These are phyloP conservation scores for Yamadazyma akitaensis DNA, from an alignment of 805 yeast genomes.

Conservation along the genomic window DNA sequence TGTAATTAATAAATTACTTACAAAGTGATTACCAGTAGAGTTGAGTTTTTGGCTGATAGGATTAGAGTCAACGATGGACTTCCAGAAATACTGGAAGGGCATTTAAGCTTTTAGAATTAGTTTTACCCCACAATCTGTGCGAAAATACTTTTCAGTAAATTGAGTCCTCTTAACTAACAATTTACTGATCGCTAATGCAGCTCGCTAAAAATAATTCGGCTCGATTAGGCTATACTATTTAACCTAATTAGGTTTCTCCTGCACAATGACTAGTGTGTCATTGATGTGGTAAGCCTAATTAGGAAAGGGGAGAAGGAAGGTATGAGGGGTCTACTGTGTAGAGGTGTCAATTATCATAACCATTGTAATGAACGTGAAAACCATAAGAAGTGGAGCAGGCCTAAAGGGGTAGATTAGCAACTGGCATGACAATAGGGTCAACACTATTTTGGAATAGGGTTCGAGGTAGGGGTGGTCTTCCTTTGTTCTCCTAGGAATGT, in stretches of 20 bases:
- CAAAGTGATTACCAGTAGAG: too few species aligned
- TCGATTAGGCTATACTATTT: slow-evolving; percentile 5
- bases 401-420: neutral
- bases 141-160: neutral
- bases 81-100: too few species aligned
- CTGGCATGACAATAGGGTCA: neutral
- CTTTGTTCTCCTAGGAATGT: neutral
- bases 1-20: too few species aligned
- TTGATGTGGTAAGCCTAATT: slow-evolving; percentile 10
- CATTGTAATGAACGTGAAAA: slow-evolving; percentile 6
- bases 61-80: too few species aligned
- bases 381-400: slow-evolving; percentile 1
- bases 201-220: neutral
- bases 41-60: too few species aligned
- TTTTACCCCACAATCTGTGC: neutral
- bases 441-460: neutral
- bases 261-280: neutral
- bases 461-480: neutral
- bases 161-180: neutral
- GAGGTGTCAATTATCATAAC: neutral
- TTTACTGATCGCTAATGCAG: neutral
- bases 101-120: too few species aligned
- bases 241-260: slow-evolving; percentile 11
- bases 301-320: slow-evolving; percentile 8
- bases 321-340: slow-evolving; percentile 7